These are phyloP conservation scores for Triangularia setosa DNA, from an alignment of 2,329 filamentous ascomycete species.

Conservation along the genomic window DNA sequence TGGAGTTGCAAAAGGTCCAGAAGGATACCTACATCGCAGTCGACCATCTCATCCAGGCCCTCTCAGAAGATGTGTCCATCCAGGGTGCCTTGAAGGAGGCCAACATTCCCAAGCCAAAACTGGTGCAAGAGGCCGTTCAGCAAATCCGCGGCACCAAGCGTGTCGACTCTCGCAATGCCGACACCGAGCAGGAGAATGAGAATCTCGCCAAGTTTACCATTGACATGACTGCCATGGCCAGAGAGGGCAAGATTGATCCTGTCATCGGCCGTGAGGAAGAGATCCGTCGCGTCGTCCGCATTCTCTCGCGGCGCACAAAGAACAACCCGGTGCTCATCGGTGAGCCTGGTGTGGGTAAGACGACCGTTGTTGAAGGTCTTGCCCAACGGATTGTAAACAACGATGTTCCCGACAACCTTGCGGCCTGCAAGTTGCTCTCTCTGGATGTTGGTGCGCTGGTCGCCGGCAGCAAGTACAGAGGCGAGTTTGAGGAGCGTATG, in stretches of 20 bases:
- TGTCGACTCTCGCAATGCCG: slow-evolving; percentile 93
- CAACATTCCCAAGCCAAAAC: slow-evolving; percentile 86
- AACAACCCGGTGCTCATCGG: slow-evolving; percentile 98
- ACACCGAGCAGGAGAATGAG: slow-evolving; percentile 88
- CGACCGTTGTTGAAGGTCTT: slow-evolving; percentile 92
- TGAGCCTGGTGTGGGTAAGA: slow-evolving; percentile 94
- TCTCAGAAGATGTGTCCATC: slow-evolving; percentile 74
- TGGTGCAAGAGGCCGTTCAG: slow-evolving; percentile 85
- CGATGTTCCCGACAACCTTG: slow-evolving; percentile 92
- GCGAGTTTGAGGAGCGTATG: slow-evolving; percentile 99
- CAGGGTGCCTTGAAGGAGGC: slow-evolving; percentile 74
- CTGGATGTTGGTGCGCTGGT: slow-evolving; percentile 93
- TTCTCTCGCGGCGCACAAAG: slow-evolving; percentile 89
- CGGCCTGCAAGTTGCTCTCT: slow-evolving; percentile 88
- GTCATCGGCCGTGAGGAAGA: slow-evolving; percentile 97
- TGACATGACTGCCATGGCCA: slow-evolving; percentile 93
- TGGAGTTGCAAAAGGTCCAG: slow-evolving; percentile 92
- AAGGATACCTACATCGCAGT: slow-evolving; percentile 94
- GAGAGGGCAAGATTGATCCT: slow-evolving; percentile 96
- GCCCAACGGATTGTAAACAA: slow-evolving; percentile 94
- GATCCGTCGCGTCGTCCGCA: slow-evolving; percentile 85
- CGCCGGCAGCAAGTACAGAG: slow-evolving; percentile 95
- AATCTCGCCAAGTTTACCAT: slow-evolving; percentile 98
- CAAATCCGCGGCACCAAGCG: slow-evolving; percentile 88
- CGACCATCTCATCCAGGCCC: slow-evolving; percentile 84